Evolutionary conservation across 768 basidiomycete species (phyloP).

Genomic region (Russula earlei): DNA sequence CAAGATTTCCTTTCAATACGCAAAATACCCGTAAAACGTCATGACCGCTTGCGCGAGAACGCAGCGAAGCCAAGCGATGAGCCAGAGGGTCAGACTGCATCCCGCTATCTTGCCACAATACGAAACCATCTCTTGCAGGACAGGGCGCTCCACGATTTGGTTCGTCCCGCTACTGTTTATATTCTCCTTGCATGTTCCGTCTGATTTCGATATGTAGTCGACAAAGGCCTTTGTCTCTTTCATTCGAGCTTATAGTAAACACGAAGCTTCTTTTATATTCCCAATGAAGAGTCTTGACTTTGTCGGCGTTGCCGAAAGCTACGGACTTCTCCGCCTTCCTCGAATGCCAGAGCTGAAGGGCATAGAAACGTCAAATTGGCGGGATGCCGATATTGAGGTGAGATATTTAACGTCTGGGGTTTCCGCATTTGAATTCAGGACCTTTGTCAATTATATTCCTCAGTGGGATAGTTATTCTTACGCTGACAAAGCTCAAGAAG

Average conservation of each 20-base stretch:
- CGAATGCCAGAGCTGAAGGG: conserved; percentile 90
- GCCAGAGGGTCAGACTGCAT: conserved; percentile 47
- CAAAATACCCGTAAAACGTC: conserved; percentile 73
- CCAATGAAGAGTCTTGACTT: conserved; percentile 84
- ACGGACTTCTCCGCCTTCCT: conserved; percentile 81
- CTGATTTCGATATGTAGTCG: conserved; percentile 39
- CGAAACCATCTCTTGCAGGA: conserved; percentile 58
- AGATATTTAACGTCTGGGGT: conserved; percentile 24
- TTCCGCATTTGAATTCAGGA: not conserved
- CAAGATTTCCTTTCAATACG: conserved; percentile 82
- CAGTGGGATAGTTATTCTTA: conserved; percentile 81
- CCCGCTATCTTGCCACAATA: conserved; percentile 40
- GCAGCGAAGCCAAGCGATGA: conserved; percentile 22
- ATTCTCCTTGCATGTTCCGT: not conserved
- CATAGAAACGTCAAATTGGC: conserved; percentile 49
- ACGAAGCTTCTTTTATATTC: conserved; percentile 97
- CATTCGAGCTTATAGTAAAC: conserved; percentile 89
- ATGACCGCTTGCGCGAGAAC: conserved; percentile 35
- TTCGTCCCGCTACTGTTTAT: conserved; percentile 22
- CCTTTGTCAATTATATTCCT: not conserved
- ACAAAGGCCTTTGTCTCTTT: conserved; percentile 92
- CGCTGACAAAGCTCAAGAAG: conserved; percentile 68
- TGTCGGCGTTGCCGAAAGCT: conserved; percentile 72
- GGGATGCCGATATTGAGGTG: conserved; percentile 69
- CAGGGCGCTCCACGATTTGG: conserved; percentile 79